Base-by-base conservation (phyloP, 768 basidiomycete species). In the Termitomyces sp. region DNA sequence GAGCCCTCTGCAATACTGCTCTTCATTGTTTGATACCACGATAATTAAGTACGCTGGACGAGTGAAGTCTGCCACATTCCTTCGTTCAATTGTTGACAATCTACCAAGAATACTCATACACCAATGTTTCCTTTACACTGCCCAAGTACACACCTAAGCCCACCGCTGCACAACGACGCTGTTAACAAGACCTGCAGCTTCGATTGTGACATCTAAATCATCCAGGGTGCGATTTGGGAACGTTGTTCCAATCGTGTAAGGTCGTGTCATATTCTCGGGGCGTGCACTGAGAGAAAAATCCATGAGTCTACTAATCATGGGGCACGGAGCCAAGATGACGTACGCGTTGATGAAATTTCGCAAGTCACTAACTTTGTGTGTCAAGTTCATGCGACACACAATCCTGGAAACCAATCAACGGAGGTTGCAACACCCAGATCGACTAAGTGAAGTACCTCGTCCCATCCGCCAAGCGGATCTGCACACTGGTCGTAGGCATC, bases 391-490 rank as follows among this genome's bases (percentile, higher is more conserved):
- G 54, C 91, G 78, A 45, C 83, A 85, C 4, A 90, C 86, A 68
- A 95, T 81, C 65, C 92, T 92, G 58, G 2, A 58, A 32, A 26
- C 26, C 33, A 8, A 35, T 61, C 50, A 58, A 40, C 5, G 13
- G 38, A 52, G 6, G 10, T 36, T 38, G 26, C 16, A 32, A 18
- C 28, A 8, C 12, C 33, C 28, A n/a, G 42, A 26, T 45, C 20
- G 48, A 26, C 18, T 26, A 2, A 38, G 56, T 16, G 53, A 44
- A 60, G 38, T 61, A 90, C 90, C 92, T 83, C 18, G 92, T 90
- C 9, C 96, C 96, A 71, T 96, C 94, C 10, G 90, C 92, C 54
- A 98, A 68, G 55, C 97, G 79, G 57, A 98, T 82, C 75, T 98
- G 97, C 12, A 98, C 78, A 69, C 85, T 92, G 43, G 95, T 97